phyloP scores from a whole-genome alignment of 228 moss, liverwort and hornwort species.

The Sphagnum fallax region DNA sequence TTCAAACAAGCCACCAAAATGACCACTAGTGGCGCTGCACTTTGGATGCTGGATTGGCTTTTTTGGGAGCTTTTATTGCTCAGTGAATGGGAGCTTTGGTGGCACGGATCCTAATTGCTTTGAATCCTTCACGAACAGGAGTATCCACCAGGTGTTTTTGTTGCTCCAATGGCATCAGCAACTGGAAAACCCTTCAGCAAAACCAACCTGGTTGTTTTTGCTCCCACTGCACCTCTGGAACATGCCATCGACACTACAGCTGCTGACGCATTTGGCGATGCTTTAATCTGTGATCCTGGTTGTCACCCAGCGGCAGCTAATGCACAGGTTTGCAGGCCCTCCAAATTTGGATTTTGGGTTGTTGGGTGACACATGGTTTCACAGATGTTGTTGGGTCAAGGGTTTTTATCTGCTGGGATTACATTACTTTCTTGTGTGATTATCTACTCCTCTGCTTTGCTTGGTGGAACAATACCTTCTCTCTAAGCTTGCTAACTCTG shows the following conservation, averaged over 20 bases:
- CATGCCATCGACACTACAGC: background rate
- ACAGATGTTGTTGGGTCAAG: too few species aligned
- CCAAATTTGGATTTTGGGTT: too few species aligned
- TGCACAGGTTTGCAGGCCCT: constrained; percentile 25
- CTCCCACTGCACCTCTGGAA: constrained; percentile 25
- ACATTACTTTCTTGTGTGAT: too few species aligned
- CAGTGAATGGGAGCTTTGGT: background rate
- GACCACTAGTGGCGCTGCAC: background rate
- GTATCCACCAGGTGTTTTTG: constrained; percentile 52
- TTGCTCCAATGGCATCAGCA: constrained; percentile 48
- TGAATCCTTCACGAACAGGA: constrained; percentile 15
- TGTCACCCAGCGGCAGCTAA: constrained; percentile 51
- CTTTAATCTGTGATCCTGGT: constrained; percentile 58
- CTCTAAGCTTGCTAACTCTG: constrained; percentile 6
- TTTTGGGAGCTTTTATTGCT: background rate
- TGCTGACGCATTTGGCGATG: constrained; percentile 31
- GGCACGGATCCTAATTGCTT: background rate
- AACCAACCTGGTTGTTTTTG: constrained; percentile 17
- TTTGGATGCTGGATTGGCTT: background rate
- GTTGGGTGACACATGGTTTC: too few species aligned
- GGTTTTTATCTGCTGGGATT: too few species aligned
- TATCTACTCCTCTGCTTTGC: too few species aligned
- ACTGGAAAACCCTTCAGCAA: constrained; percentile 39
- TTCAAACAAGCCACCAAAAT: background rate
- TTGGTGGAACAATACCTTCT: too few species aligned